Evolutionary conservation across 2,329 filamentous ascomycete genomes (phyloP).

Genomic region (Scytalidium sp.): DNA sequence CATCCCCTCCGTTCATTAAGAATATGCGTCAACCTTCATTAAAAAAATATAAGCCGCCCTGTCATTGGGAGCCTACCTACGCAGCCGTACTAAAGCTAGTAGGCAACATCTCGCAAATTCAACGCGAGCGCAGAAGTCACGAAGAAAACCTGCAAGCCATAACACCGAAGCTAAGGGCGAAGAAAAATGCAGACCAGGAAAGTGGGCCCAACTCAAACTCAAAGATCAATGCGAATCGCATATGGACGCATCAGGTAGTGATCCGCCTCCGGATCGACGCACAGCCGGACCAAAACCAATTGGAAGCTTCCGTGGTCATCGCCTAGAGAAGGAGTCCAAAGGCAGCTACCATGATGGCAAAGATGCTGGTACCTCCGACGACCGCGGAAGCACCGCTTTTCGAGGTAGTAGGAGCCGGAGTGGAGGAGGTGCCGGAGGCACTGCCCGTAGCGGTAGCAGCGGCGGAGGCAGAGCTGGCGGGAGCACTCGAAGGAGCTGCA

Average conservation of each 20-base stretch:
- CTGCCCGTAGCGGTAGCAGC: conserved; percentile 24
- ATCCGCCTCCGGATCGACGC: not conserved
- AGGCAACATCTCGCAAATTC: not conserved
- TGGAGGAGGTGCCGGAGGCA: conserved; percentile 21
- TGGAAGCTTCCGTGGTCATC: not conserved
- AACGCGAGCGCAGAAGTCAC: not conserved
- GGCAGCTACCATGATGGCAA: conserved; percentile 48
- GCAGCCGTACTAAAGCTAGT: not conserved
- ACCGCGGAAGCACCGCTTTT: conserved; percentile 36
- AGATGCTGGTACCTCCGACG: conserved; percentile 36
- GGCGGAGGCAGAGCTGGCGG: conserved; percentile 13
- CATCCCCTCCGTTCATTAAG: conserved; percentile 12
- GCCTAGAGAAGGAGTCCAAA: conserved; percentile 56
- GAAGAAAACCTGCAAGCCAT: conserved; percentile 13
- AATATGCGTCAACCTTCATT: not conserved
- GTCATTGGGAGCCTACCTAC: not conserved
- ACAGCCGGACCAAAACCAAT: not conserved
- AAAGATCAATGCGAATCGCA: conserved; percentile 19
- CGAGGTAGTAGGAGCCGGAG: conserved; percentile 39
- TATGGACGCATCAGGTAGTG: not conserved
- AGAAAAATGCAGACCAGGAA: conserved; percentile 21
- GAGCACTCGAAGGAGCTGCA: conserved; percentile 39
- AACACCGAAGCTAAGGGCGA: conserved; percentile 32
- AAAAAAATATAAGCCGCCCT: not conserved
- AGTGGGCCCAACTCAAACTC: conserved; percentile 12